phyloP scores from a whole-genome alignment of 495 filamentous ascomycete genomes.

The Lindgomyces ingoldianus region DNA sequence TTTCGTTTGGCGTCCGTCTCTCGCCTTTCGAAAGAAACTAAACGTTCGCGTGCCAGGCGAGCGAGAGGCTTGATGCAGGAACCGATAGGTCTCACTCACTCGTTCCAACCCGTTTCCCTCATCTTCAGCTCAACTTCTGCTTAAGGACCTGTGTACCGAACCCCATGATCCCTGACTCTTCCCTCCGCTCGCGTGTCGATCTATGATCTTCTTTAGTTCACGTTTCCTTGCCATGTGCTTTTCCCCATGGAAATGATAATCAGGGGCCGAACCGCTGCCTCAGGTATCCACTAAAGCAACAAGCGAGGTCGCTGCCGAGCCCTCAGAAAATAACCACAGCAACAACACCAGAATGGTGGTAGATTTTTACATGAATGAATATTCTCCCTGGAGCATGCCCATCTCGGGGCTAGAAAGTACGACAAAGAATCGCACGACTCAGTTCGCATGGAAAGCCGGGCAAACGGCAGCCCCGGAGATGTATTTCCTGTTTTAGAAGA shows the following conservation, averaged over 20 bases:
- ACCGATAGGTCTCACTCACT: not conserved
- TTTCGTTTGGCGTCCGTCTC: no score
- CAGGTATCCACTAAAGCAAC: not conserved
- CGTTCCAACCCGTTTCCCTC: not conserved
- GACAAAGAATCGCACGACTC: no score
- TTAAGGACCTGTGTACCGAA: not conserved
- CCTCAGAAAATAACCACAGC: no score
- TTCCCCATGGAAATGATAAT: not conserved
- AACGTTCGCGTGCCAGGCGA: not conserved
- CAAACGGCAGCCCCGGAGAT: no score
- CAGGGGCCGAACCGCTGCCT: not conserved
- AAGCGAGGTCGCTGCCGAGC: not conserved
- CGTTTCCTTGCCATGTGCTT: not conserved
- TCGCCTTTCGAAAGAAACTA: no score
- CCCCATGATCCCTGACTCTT: not conserved
- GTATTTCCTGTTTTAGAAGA: no score
- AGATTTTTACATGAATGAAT: no score
- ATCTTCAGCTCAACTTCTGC: no score
- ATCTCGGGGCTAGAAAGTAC: no score
- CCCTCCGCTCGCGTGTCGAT: not conserved
- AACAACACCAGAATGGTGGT: no score
- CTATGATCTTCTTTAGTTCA: not conserved
- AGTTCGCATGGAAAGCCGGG: no score
- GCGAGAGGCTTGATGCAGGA: not conserved
- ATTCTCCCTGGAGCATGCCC: no score